Base-by-base conservation (phyloP, 202 grass and related monocot species). In the Digitaria exilis region DNA sequence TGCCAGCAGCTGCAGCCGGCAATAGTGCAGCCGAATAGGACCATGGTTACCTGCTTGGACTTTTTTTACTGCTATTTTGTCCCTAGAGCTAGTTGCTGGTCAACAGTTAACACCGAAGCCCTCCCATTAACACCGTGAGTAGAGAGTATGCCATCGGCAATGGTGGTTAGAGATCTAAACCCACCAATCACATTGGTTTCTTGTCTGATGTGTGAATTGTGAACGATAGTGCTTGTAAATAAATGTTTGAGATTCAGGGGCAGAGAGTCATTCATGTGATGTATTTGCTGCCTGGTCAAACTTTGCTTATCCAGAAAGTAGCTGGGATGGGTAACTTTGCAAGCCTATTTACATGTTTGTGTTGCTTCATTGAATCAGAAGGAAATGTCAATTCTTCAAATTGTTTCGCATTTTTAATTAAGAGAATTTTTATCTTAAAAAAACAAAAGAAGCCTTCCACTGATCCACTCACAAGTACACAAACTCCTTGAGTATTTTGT, bases 41-140 rank as follows among this genome's bases (percentile, higher is more conserved):
- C n/a, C n/a, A n/a, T 62, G 7, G 6, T 75, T 61, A 16, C 25
- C 75, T 81, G 14, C 34, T 41, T 44, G 4, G 56, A n/a, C 19
- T 0, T 57, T 57, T 82, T 70, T 54, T 19, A 65, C 25, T 62
- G 32, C 28, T 59, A 22, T 51, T 31, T n/a, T 69, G 60, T 51
- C 14, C 48, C 37, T 11, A 37, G 22, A 68, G 58, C 59, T 42
- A 32, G 65, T 77, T 89, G 79, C 43, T n/a, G 68, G 79, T 86
- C 83, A 86, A 86, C 66, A 62, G 84, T 82, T 76, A 74, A 79
- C 67, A 79, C 24, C 1, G 16, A 41, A 45, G 4, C 46, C 42
- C 69, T 46, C 44, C 15, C 4, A 22, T 69, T 80, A 81, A 65
- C 15, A 4, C 49, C 9, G 58, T 60, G 60, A 69, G 42, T 37